Base-by-base conservation (phyloP, 495 filamentous ascomycete genomes). In the Eremomyces bilateralis region DNA sequence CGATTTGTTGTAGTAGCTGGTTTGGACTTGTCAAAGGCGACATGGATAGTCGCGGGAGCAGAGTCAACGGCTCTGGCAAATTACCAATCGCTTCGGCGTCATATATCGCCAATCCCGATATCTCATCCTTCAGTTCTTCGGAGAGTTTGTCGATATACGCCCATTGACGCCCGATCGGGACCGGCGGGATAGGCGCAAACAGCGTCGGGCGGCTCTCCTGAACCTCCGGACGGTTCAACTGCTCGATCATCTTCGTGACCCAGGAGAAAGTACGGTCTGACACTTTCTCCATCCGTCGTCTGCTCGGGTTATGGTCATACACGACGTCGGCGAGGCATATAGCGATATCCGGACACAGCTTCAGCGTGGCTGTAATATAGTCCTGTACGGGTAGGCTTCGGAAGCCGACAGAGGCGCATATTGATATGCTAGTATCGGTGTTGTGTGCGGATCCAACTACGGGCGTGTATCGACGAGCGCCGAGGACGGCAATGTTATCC, bases 351-450 rank as follows among this genome's bases (percentile, higher is more conserved):
- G 90, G 82, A 6, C 58, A 59, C 13, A 94, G 54, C 25, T 57
- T 64, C 32, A 60, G 52, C 3, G 73, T 52, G 10, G 67, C 71
- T 8, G 65, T 53, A 21, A 65, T 57, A 55, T 83, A 95, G 31
- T 82, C 66, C 1, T 63, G 54, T 0, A 67, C 66, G 32, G 64
- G 61, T 8, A 97, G 56, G 38, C 63, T 56, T 29, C 67, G 63
- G 54, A 88, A 94, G 20, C 88, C 88, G 1, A 80, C 69, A 1
- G 77, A 77, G 4, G 88, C 94, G 35, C 75, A 67, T 31, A 95
- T 63, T 12, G 76, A 68, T 24, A 95, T 63, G 21, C 72, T 67
- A 19, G 62, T 63, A 30, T 74, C 63, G 15, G 70, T 77, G 49
- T 92, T 94, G 11, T 73, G 61, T 29, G 65, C 58, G 1, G 82